Evolutionary conservation across 768 basidiomycete genomes (phyloP), one percentile per base, ranked within the genome.

Genomic region (Rhizopogon sp.): DNA sequence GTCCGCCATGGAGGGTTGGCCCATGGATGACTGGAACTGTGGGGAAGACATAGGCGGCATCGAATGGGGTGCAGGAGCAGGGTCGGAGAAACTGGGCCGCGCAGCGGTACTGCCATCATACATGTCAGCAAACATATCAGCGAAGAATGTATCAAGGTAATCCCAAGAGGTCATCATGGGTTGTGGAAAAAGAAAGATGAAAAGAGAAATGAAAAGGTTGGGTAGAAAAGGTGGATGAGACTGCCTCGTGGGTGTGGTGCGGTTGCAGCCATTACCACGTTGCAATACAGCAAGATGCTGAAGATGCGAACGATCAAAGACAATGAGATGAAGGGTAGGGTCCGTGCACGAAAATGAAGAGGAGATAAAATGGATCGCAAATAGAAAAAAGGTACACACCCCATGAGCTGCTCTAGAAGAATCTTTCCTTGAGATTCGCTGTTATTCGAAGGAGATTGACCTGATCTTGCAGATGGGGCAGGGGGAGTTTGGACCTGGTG

Each of bases 361-460:
- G 16, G 6, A 39, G 14, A 52, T 33, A 17, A 28, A 13, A 49
- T 47, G 44, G 31, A 43, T 31, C 37, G 44, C 20, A 33, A 46
- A 37, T 41, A 54, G 60, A 55, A 55, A 59, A 25, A 54, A 29
- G 53, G 56, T 14, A 76, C 86, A 72, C 66, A 92, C 90, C 87
- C 85, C 84, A 93, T 88, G 56, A 93, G 74, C 65, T 90, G 87
- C 60, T 93, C 90, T 57, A 93, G 71, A 60, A 92, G 67, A 57
- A 84, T 75, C 72, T 90, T 89, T 55, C 85, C 84, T 66, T 88
- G 87, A 0, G 80, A 70, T 58, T 89, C 86, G 61, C 78, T 82
- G 56, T 10, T 66, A 57, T 78, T 80, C 11, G 79, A 73, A 4
- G 83, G 79, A 22, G 82, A 81, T 53, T 81, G 74, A 52, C 76